Evolutionary conservation across 2,329 filamentous ascomycete genomes (phyloP), one percentile per base, ranked within the genome.

Genomic region (Pseudopyricularia cyperi): DNA sequence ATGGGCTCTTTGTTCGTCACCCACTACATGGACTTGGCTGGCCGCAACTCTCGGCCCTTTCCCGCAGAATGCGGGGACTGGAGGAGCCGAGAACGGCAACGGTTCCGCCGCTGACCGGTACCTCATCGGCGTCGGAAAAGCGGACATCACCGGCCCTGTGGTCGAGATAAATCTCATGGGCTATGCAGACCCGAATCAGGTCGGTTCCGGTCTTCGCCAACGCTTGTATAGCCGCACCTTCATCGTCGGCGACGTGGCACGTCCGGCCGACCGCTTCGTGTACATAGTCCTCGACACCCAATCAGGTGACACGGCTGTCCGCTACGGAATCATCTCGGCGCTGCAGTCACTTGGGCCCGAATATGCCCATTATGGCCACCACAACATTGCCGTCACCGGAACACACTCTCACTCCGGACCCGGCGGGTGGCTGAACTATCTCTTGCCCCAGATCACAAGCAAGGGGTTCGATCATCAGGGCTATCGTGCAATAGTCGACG

Each of bases 101-200:
- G 19, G 7, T 7, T 2, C 17, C 19, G 47, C 19, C n/a, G 39
- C 54, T 28, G 70, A 72, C 56, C 63, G 66, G 52, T 78, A 76
- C 54, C 64, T 78, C 3, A 55, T 78, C 17, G 75, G 75, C 3
- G 72, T 72, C 12, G 75, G 75, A 44, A 77, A 76, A 57, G 75
- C 69, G 15, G 75, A 78, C 57, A 75, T 78, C 56, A 78, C 75
- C 1, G 75, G 86, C 4, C 88, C 89, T 0, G 86, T 93, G 5
- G 89, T 91, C 28, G 89, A 95, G 67, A 81, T 95, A 67, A 89
- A 88, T 62, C 78, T 95, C 66, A 93, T 90, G 75, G 90, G 90
- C 55, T 95, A 95, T 69, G 89, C 89, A 28, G 82, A 87, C 63
- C 72, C 80, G 14, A 78, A 77, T 44, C 90, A 96, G 67, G 68